phyloP scores from a whole-genome alignment of 192 early-diverging fungal genomes.

The Rhizoclosmatium sp. region DNA sequence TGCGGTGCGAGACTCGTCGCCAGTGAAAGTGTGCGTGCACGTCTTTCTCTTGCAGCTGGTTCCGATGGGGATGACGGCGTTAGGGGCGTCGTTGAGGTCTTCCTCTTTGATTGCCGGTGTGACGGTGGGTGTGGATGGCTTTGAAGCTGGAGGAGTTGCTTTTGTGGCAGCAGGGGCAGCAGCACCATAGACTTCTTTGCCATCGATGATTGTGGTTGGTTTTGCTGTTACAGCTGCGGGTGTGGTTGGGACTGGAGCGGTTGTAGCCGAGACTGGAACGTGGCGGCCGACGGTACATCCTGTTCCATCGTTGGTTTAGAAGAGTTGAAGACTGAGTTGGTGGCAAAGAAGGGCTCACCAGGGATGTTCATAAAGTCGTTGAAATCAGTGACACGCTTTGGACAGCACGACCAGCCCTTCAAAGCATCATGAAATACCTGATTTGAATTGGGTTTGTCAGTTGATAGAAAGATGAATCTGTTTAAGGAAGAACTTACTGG shows the following conservation, averaged over 20 bases:
- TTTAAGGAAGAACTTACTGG: conserved; percentile 60
- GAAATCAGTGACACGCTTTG: conserved; percentile 86
- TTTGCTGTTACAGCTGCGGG: conserved; percentile 17
- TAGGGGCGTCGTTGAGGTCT: conserved; percentile 79
- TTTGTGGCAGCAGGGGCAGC: neutral
- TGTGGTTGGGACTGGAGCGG: conserved; percentile 40
- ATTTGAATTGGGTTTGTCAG: neutral
- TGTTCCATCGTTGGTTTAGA: conserved; percentile 29
- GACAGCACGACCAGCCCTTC: conserved; percentile 93
- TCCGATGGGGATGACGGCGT: conserved; percentile 73
- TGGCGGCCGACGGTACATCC: conserved; percentile 89
- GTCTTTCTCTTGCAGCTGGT: conserved; percentile 85
- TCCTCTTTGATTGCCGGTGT: conserved; percentile 58
- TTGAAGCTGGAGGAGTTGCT: neutral
- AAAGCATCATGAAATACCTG: conserved; percentile 88
- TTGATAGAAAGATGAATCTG: neutral
- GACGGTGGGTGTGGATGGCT: conserved; percentile 36
- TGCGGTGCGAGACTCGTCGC: conserved; percentile 55
- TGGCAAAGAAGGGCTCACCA: neutral
- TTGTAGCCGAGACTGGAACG: conserved; percentile 41
- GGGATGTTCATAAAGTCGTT: conserved; percentile 85
- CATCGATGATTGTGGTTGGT: conserved; percentile 48
- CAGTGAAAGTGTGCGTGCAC: conserved; percentile 75
- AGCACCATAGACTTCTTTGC: conserved; percentile 50
- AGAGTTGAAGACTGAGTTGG: neutral